These are phyloP conservation scores for Dendrocalamus sinicus DNA, from an alignment of 176 grass and related monocot genomes.

Conservation along the genomic window DNA sequence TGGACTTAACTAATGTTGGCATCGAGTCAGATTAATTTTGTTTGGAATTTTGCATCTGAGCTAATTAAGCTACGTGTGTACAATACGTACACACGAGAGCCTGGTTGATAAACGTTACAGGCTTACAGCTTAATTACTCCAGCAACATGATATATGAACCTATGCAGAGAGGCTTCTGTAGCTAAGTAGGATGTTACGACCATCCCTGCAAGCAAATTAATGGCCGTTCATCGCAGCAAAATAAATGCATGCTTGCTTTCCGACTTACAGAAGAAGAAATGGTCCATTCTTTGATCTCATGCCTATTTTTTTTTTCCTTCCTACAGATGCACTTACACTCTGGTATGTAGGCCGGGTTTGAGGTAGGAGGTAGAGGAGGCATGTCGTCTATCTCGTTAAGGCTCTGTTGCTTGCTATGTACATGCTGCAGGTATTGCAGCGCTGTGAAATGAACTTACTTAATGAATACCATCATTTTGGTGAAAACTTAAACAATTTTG, in stretches of 20 bases:
- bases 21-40: neutral
- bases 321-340: neutral
- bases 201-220: no score
- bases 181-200: constrained; percentile 39
- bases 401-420: no score
- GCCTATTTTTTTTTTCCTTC: neutral
- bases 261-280: neutral
- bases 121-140: no score
- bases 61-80: neutral
- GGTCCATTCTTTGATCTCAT: neutral
- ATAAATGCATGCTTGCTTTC: constrained; percentile 34
- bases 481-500: neutral
- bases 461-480: neutral
- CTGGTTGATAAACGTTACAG: neutral
- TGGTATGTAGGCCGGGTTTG: neutral
- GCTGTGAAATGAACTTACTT: no score
- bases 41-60: neutral
- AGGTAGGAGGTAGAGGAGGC: neutral
- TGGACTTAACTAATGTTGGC: neutral
- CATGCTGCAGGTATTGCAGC: no score
- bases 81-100: neutral
- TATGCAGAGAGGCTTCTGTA: neutral
- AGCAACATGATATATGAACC: neutral
- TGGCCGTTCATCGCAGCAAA: neutral
- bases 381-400: neutral